Evolutionary conservation across 1,284 basidiomycete genomes (phyloP).

Genomic region (Ganoderma boninense): DNA sequence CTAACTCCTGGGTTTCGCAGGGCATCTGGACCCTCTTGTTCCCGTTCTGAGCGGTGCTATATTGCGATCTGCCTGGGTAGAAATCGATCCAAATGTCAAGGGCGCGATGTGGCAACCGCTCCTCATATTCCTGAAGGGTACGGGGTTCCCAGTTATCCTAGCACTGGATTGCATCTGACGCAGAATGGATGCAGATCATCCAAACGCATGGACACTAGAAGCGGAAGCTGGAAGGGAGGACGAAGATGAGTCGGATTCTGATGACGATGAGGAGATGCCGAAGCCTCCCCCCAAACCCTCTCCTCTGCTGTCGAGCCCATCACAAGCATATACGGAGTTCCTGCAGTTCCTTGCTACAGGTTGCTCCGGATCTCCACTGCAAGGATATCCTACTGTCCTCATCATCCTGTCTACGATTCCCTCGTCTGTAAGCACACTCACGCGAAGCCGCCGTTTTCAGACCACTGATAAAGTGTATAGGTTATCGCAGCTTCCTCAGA

Average conservation of each 20-base stretch:
- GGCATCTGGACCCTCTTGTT: conserved; percentile 48
- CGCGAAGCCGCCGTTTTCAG: conserved; percentile 27
- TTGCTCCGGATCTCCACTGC: conserved; percentile 77
- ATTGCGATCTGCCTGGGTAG: conserved; percentile 81
- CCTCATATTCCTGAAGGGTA: conserved; percentile 77
- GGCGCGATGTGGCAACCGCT: conserved; percentile 74
- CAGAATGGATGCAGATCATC: conserved; percentile 56
- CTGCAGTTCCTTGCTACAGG: conserved; percentile 77
- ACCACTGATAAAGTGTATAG: conserved; percentile 8
- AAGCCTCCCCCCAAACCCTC: conserved; percentile 20
- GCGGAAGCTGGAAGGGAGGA: conserved; percentile 37
- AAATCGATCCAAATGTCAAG: conserved; percentile 75
- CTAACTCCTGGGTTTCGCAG: conserved; percentile 37
- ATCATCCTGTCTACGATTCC: conserved; percentile 85
- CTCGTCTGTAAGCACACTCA: conserved; percentile 50
- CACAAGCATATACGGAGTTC: conserved; percentile 74
- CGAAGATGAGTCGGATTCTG: conserved; percentile 42
- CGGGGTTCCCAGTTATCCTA: conserved; percentile 31
- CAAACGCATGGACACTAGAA: conserved; percentile 67
- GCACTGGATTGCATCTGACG: not conserved
- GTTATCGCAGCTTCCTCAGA: conserved; percentile 30
- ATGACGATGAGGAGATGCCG: conserved; percentile 44
- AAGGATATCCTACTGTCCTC: conserved; percentile 82
- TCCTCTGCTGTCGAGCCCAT: conserved; percentile 34
- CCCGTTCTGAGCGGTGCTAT: conserved; percentile 64